phyloP scores from a whole-genome alignment of 1,284 basidiomycete genomes.

The Agaricales sp. region DNA sequence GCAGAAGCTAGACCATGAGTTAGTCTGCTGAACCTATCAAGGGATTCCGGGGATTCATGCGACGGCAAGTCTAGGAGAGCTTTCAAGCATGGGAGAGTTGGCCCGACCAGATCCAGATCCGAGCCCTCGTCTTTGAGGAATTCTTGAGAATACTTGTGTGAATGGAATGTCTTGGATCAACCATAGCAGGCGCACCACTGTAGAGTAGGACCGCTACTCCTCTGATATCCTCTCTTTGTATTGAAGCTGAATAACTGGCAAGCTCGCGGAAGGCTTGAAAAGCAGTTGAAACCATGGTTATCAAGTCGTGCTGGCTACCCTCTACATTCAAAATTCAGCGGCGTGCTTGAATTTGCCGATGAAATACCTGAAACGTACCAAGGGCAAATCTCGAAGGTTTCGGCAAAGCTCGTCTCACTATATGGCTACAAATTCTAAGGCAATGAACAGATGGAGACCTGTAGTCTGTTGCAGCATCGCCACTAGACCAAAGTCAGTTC shows the following conservation, averaged over 20 bases:
- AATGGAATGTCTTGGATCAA: constrained; percentile 2
- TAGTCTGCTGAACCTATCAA: constrained; percentile 44
- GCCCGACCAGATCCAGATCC: constrained; percentile 68
- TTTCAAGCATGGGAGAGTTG: constrained; percentile 75
- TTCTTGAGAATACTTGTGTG: constrained; percentile 33
- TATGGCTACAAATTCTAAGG: constrained; percentile 71
- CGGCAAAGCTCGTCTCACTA: constrained; percentile 64
- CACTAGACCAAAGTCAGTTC: constrained; percentile 16
- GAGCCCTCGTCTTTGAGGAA: constrained; percentile 77
- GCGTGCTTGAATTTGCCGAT: no score
- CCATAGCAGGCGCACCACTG: constrained; percentile 37
- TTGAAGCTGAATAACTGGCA: constrained; percentile 46
- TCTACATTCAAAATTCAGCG: constrained; percentile 21
- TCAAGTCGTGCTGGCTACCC: constrained; percentile 39
- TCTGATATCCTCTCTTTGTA: constrained; percentile 63
- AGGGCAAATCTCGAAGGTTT: constrained; percentile 41
- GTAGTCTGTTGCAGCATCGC: constrained; percentile 26
- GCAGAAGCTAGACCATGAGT: constrained; percentile 83
- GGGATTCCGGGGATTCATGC: constrained; percentile 20
- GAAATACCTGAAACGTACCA: constrained; percentile 37
- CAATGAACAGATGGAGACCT: constrained; percentile 61
- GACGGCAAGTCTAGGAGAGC: constrained; percentile 50
- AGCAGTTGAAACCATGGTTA: constrained; percentile 56
- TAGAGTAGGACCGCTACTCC: constrained; percentile 79
- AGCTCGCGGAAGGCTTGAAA: constrained; percentile 62